Percentiles rank a stretch among this genome's conserved stretches.
Conservation (phyloP, 257 asterid genomes). For the Solanum lycopersicoides region DNA sequence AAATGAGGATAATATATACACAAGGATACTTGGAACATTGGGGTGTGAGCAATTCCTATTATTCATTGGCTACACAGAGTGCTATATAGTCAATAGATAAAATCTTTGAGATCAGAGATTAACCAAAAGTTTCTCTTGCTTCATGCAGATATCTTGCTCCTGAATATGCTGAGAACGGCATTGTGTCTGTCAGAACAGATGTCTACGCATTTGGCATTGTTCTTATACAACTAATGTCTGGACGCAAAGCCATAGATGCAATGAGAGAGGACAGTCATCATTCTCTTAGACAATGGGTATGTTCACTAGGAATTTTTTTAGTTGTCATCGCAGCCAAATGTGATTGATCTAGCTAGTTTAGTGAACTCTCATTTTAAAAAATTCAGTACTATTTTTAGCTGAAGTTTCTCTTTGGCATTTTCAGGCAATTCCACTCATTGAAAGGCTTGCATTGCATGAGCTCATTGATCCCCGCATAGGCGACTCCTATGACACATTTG, state of each 20-base stretch:
- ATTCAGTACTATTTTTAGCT: not conserved
- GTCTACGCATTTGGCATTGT: slow-evolving; percentile 62
- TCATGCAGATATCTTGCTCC: slow-evolving; percentile 70
- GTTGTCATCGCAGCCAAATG: not conserved
- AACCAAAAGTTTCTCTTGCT: not conserved
- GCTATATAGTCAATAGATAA: not conserved
- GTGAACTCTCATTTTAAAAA: not conserved
- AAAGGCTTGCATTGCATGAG: slow-evolving; percentile 65
- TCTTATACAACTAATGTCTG: slow-evolving; percentile 64
- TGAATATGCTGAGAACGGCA: slow-evolving; percentile 66
- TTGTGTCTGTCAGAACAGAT: slow-evolving; percentile 65
- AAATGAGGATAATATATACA: slow-evolving; percentile 28
- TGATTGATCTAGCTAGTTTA: not conserved
- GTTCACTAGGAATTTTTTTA: not conserved
- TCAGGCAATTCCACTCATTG: slow-evolving; percentile 53
- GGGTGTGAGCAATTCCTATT: slow-evolving; percentile 36
- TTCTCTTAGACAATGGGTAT: slow-evolving; percentile 68
- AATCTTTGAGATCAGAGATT: not conserved
- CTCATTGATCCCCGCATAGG: slow-evolving; percentile 57
- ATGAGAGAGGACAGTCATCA: slow-evolving; percentile 33
- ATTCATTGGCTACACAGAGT: not conserved
- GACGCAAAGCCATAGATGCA: slow-evolving; percentile 55
- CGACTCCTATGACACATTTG: slow-evolving; percentile 51
- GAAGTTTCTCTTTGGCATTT: not conserved
- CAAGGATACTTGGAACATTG: slow-evolving; percentile 59